Conservation (phyloP, 495 filamentous ascomycete genomes). For the Penicillium steckii region DNA sequence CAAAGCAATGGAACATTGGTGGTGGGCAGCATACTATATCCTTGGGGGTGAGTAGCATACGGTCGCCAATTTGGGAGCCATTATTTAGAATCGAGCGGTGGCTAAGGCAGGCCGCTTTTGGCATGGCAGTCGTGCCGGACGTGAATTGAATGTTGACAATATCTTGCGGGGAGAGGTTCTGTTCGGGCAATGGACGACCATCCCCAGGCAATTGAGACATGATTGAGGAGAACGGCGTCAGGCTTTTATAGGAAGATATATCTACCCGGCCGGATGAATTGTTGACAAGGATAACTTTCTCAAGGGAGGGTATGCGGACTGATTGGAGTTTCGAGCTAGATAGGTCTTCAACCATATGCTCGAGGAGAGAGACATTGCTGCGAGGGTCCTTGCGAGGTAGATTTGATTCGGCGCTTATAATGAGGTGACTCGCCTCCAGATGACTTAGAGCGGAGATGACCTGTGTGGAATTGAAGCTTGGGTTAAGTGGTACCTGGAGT, state of each 20-base stretch:
- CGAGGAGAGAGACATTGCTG: slow-evolving; percentile 70
- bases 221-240: slow-evolving; percentile 53
- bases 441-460: slow-evolving; percentile 76
- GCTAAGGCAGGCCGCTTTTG: slow-evolving; percentile 88
- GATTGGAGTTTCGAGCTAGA: slow-evolving; percentile 54
- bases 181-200: slow-evolving; percentile 35
- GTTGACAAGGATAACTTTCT: slow-evolving; percentile 72
- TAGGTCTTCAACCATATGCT: slow-evolving; percentile 63
- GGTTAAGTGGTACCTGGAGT: slow-evolving; percentile 79
- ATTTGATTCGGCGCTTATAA: slow-evolving; percentile 85
- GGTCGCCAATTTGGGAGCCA: slow-evolving; percentile 73
- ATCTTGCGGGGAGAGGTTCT: slow-evolving; percentile 61
- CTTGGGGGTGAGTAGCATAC: slow-evolving; percentile 71
- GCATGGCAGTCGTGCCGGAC: slow-evolving; percentile 83
- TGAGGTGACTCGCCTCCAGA: slow-evolving; percentile 69
- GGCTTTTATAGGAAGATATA: slow-evolving; percentile 37
- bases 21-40: slow-evolving; percentile 86
- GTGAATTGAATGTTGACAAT: slow-evolving; percentile 97
- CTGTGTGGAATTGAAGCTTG: slow-evolving; percentile 80
- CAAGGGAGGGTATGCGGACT: slow-evolving; percentile 64
- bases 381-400: slow-evolving; percentile 76
- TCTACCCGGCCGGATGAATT: slow-evolving; percentile 68
- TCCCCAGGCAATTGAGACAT: slow-evolving; percentile 50
- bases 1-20: slow-evolving; percentile 93
- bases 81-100: slow-evolving; percentile 90